A percentile compares a stretch with the other conserved stretches of the same genome.
Evolutionary conservation across 331 rosid species (phyloP).

Genomic region (Pyracantha coccinea): DNA sequence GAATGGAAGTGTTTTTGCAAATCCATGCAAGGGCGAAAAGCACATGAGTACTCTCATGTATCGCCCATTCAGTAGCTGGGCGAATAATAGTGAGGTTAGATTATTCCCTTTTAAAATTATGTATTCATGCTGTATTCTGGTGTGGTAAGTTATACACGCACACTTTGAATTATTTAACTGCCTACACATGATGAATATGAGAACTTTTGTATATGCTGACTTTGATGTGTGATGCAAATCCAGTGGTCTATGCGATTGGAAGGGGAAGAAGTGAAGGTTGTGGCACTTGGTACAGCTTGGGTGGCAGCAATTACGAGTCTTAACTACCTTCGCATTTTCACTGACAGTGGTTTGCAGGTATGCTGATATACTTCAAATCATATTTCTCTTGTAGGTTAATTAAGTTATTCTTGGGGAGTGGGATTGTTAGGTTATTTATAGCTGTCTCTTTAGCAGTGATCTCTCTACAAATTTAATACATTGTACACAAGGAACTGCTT

Average conservation of each 20-base stretch:
- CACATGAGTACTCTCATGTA: slow-evolving; percentile 93
- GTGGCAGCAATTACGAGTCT: slow-evolving; percentile 90
- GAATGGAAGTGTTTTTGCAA: slow-evolving; percentile 73
- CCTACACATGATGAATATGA: neutral
- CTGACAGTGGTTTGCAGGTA: slow-evolving; percentile 92
- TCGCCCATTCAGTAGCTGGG: slow-evolving; percentile 95
- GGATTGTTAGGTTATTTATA: neutral
- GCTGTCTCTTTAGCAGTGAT: neutral
- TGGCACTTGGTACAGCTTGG: slow-evolving; percentile 83
- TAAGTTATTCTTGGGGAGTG: neutral
- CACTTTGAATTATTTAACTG: neutral
- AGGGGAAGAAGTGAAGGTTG: slow-evolving; percentile 90
- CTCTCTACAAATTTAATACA: neutral
- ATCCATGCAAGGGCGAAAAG: slow-evolving; percentile 91
- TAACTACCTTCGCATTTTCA: slow-evolving; percentile 85
- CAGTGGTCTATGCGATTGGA: slow-evolving; percentile 99
- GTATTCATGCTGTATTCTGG: neutral
- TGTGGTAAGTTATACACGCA: neutral
- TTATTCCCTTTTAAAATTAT: slow-evolving; percentile 5
- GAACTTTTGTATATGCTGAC: slow-evolving; percentile 16
- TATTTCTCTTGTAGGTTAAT: neutral
- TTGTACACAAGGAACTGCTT: neutral
- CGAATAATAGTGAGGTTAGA: slow-evolving; percentile 86
- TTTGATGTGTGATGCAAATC: slow-evolving; percentile 15
- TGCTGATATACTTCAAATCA: slow-evolving; percentile 6